A percentile compares a stretch with the other conserved stretches of the same genome.
Conservation (phyloP, 768 basidiomycete genomes). For the Mycena metata region DNA sequence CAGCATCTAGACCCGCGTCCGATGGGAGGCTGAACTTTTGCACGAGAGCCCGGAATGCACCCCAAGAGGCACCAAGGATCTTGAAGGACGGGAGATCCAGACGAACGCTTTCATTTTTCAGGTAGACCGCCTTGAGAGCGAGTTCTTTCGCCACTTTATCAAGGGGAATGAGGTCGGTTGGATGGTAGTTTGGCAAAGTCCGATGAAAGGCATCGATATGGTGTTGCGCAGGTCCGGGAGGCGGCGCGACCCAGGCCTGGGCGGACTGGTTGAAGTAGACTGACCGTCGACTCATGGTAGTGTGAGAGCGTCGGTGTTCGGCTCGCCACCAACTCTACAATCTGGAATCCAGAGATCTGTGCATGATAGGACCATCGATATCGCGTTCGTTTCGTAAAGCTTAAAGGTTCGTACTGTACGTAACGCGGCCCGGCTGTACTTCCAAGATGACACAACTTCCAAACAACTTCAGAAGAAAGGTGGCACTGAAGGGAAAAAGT, state of each 20-base stretch:
- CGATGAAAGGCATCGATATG: background rate
- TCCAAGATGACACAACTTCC: no score
- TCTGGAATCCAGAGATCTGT: no score
- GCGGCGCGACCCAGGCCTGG: background rate
- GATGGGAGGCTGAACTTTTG: slow-evolving; percentile 3
- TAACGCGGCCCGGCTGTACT: no score
- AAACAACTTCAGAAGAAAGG: no score
- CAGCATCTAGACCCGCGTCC: background rate
- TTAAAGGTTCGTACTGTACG: no score
- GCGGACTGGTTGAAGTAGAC: slow-evolving; percentile 7
- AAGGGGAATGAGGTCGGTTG: slow-evolving; percentile 5
- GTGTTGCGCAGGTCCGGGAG: background rate
- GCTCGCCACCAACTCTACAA: no score
- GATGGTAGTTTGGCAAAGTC: background rate
- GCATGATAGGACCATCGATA: no score
- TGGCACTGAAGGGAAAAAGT: no score
- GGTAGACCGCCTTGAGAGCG: slow-evolving; percentile 5
- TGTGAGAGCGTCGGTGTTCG: no score
- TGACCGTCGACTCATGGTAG: no score
- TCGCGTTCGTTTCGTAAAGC: no score
- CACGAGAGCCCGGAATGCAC: slow-evolving; percentile 20
- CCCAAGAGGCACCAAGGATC: slow-evolving; percentile 33
- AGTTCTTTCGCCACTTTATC: slow-evolving; percentile 9
- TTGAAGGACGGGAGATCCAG: slow-evolving; percentile 29
- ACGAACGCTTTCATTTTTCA: slow-evolving; percentile 29